phyloP scores from a whole-genome alignment of 2,329 filamentous ascomycete genomes.

The Aspergillus novofumigatus region DNA sequence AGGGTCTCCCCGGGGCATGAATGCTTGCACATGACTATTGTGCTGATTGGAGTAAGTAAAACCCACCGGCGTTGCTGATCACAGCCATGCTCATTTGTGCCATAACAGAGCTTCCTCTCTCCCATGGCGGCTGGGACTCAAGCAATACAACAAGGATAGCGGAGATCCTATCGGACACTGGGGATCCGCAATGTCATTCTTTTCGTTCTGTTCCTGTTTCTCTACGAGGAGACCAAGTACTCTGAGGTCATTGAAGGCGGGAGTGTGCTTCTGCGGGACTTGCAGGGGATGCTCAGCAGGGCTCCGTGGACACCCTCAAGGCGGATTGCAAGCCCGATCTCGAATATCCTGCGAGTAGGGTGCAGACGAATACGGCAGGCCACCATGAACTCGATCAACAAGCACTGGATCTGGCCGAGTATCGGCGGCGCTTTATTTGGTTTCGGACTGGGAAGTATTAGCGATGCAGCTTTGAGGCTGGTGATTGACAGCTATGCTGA shows the following conservation, averaged over 20 bases:
- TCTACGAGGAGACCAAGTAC: conserved; percentile 39
- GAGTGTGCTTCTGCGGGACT: neutral
- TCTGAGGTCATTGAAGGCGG: conserved; percentile 14
- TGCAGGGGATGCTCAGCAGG: neutral
- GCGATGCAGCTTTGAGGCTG: conserved; percentile 34
- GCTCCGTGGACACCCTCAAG: neutral
- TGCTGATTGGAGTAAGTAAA: too few relatives aligned
- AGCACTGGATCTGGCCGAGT: conserved; percentile 42
- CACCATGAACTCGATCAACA: conserved; percentile 24
- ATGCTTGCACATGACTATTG: too few relatives aligned
- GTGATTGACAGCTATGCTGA: conserved; percentile 38
- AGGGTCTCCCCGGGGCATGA: too few relatives aligned
- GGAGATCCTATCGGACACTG: conserved; percentile 34
- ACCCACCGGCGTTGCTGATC: too few relatives aligned
- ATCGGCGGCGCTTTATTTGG: conserved; percentile 36
- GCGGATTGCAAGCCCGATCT: conserved; percentile 4
- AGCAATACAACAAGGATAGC: conserved; percentile 31
- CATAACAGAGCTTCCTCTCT: too few relatives aligned
- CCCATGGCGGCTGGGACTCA: conserved; percentile 33
- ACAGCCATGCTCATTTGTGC: too few relatives aligned
- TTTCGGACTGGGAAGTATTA: conserved; percentile 38
- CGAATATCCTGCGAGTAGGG: neutral
- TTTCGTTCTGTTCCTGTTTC: conserved; percentile 28
- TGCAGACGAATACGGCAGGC: conserved; percentile 7
- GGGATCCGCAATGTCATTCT: conserved; percentile 28